These are phyloP conservation scores for Lachnellula arida DNA, from an alignment of 2,329 filamentous ascomycete genomes.

Conservation along the genomic window DNA sequence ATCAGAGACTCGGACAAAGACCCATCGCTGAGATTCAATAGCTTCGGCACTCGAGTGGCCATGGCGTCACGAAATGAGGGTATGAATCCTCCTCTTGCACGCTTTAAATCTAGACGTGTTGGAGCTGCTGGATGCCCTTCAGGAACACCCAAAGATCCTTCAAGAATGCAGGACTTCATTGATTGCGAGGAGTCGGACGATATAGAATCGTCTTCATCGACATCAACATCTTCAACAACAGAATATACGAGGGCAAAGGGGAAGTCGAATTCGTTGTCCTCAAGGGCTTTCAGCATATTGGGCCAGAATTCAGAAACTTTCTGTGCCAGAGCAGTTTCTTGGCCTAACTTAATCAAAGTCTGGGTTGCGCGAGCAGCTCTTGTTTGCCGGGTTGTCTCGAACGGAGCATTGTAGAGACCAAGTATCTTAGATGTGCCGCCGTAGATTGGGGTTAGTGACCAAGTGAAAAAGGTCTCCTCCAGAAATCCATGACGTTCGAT, in stretches of 20 bases:
- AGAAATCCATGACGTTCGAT: conserved; percentile 63
- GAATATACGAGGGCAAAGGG: conserved; percentile 76
- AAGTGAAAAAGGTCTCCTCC: conserved; percentile 75
- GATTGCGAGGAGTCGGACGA: conserved; percentile 60
- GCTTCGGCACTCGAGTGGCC: conserved; percentile 59
- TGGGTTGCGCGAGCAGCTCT: conserved; percentile 73
- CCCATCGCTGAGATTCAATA: conserved; percentile 59
- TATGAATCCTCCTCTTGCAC: conserved; percentile 67
- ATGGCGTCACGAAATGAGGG: conserved; percentile 72
- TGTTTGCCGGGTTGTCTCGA: conserved; percentile 72
- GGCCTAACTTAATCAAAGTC: conserved; percentile 69
- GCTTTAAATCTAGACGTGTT: conserved; percentile 60
- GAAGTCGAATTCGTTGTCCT: conserved; percentile 68
- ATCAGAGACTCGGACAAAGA: conserved; percentile 61
- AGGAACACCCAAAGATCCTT: conserved; percentile 67
- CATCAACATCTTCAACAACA: conserved; percentile 56
- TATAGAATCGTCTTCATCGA: conserved; percentile 65
- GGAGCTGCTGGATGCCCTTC: conserved; percentile 57
- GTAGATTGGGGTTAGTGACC: conserved; percentile 55
- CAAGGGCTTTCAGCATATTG: conserved; percentile 60
- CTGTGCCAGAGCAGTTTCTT: conserved; percentile 64
- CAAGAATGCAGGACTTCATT: conserved; percentile 61
- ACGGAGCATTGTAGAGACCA: conserved; percentile 73
- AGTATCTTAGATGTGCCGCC: conserved; percentile 67
- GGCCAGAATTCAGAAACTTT: conserved; percentile 70